Conservation (phyloP, 345 rosid genomes). For the Eucalyptus pauciflora region DNA sequence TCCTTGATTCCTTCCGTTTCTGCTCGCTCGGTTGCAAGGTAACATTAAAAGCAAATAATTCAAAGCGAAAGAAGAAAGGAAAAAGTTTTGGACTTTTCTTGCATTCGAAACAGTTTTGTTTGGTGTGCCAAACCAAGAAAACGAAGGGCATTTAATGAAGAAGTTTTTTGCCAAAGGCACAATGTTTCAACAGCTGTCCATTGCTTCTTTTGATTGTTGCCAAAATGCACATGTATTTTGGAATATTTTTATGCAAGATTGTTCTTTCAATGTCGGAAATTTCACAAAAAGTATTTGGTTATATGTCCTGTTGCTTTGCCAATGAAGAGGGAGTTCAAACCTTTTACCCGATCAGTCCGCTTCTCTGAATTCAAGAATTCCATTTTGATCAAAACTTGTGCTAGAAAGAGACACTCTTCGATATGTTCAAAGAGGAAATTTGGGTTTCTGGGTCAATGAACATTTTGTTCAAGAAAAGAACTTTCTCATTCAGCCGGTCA, state of each 20-base stretch:
- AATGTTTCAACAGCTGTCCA: neutral
- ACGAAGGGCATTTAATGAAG: neutral
- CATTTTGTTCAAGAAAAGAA: neutral
- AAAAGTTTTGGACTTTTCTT: neutral
- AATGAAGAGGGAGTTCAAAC: neutral
- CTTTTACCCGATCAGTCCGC: neutral
- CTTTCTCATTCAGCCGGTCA: neutral
- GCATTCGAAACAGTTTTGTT: neutral
- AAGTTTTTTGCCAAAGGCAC: neutral
- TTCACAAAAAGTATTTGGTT: neutral
- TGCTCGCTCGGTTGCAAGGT: slow-evolving; percentile 99
- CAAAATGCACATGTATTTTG: neutral
- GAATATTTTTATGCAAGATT: neutral
- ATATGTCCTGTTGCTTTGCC: neutral
- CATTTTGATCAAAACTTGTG: neutral
- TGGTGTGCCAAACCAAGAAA: neutral
- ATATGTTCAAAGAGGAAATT: neutral
- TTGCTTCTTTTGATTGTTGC: neutral
- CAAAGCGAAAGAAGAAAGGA: neutral
- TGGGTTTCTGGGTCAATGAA: neutral
- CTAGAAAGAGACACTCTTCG: neutral
- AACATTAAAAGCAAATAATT: neutral
- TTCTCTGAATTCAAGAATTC: neutral
- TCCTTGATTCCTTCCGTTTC: slow-evolving; percentile 85
- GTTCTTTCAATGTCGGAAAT: neutral